A percentile compares a stretch with the other conserved stretches of the same genome.
These are phyloP conservation scores for Rugosomyces carneus DNA, from an alignment of 1,284 basidiomycete species.

Conservation along the genomic window DNA sequence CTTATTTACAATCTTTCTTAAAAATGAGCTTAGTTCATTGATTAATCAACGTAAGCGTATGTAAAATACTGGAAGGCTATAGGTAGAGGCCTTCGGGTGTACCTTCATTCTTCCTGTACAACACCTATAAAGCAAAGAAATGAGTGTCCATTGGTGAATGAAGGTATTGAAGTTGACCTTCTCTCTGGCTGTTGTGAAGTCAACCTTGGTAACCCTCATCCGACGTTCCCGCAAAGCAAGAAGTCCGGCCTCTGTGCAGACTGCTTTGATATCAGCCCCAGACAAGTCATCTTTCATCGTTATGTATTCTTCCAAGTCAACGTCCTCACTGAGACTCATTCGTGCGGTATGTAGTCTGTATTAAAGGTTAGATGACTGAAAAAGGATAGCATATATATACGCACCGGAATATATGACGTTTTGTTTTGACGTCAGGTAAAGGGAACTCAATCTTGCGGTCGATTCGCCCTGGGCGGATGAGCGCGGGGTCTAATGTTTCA, in stretches of 20 bases:
- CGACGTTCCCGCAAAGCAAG: conserved; percentile 91
- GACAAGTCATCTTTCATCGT: conserved; percentile 96
- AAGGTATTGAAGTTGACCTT: conserved; percentile 49
- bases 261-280: conserved; percentile 97
- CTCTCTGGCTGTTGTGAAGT: conserved; percentile 84
- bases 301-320: conserved; percentile 95
- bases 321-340: conserved; percentile 90
- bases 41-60: conserved; percentile 5
- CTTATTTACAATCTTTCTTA: no score
- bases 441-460: conserved; percentile 98
- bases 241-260: conserved; percentile 95
- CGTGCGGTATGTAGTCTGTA: conserved; percentile 86
- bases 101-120: conserved; percentile 93
- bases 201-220: conserved; percentile 94
- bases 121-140: conserved; percentile 40
- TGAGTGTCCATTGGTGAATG: not conserved
- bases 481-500: conserved; percentile 91
- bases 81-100: conserved; percentile 82
- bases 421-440: conserved; percentile 92
- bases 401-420: conserved; percentile 95
- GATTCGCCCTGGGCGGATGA: conserved; percentile 97
- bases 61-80: conserved; percentile 26
- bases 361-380: not conserved
- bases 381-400: conserved; percentile 5
- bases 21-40: no score